phyloP scores from a whole-genome alignment of 257 asterid species.

The Anisodus acutangulus region DNA sequence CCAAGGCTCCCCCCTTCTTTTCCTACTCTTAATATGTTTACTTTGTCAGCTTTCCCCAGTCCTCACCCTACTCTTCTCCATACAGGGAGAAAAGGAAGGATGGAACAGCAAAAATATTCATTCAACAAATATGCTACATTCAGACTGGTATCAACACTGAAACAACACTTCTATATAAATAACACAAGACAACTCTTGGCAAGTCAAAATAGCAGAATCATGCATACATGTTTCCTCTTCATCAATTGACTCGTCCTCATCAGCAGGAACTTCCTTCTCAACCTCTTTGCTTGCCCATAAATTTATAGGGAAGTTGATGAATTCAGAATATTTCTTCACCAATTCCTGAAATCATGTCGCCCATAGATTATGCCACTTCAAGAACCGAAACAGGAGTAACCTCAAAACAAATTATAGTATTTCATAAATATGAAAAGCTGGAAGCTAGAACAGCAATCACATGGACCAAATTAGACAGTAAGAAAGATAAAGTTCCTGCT shows the following conservation, averaged over 20 bases:
- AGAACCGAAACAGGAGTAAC: not conserved
- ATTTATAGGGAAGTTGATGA: conserved; percentile 87
- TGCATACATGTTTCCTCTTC: conserved; percentile 73
- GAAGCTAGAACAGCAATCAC: not conserved
- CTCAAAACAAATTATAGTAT: not conserved
- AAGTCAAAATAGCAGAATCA: conserved; percentile 21
- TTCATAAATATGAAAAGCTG: not conserved
- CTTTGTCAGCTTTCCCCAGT: not conserved
- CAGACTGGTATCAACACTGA: conserved; percentile 22
- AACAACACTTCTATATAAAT: not conserved
- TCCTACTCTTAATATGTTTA: not conserved
- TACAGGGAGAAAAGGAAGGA: not conserved
- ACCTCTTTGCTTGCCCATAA: conserved; percentile 93
- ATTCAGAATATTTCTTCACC: conserved; percentile 88
- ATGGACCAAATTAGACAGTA: not conserved
- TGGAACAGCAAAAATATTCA: not conserved
- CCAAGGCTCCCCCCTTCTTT: not conserved
- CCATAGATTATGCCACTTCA: conserved; percentile 3
- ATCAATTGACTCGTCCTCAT: conserved; percentile 71
- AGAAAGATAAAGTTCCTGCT: not conserved
- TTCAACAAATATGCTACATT: not conserved
- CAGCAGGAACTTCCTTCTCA: conserved; percentile 89
- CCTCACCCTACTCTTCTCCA: not conserved
- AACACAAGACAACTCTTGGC: not conserved
- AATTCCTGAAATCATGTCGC: conserved; percentile 57